Percentiles rank a stretch among this genome's conserved stretches.
These are phyloP conservation scores for Brasilioporus rufonigricans DNA, from an alignment of 768 basidiomycete species.

Conservation along the genomic window DNA sequence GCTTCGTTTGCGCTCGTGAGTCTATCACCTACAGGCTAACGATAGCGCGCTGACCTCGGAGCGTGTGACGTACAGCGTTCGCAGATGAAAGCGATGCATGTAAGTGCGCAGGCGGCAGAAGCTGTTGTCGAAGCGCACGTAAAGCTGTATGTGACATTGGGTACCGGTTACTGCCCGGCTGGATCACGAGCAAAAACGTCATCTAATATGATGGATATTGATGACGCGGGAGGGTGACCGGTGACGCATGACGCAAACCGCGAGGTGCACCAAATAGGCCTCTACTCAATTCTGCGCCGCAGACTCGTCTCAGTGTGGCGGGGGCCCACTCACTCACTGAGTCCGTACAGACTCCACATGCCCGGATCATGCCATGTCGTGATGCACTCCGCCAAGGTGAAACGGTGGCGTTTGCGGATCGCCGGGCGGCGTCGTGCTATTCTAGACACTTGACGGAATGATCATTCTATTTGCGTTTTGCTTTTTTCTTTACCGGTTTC, in stretches of 20 bases:
- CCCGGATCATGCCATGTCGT: constrained; percentile 10
- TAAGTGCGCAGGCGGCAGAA: constrained; percentile 29
- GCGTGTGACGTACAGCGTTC: constrained; percentile 20
- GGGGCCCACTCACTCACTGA: not conserved
- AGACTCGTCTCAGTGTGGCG: constrained; percentile 1
- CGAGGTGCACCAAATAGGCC: not conserved
- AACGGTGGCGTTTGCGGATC: constrained; percentile 1
- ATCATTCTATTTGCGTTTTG: not conserved
- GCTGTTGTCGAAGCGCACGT: constrained; percentile 36
- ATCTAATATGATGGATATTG: not conserved
- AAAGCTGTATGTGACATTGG: constrained; percentile 32
- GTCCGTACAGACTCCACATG: not conserved
- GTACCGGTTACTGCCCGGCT: not conserved
- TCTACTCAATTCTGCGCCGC: not conserved
- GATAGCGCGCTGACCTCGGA: not conserved
- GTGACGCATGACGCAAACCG: constrained; percentile 4
- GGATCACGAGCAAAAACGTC: not conserved
- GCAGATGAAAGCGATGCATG: constrained; percentile 26
- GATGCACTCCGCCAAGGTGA: not conserved
- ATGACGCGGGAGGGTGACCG: constrained; percentile 7
- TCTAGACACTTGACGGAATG: not conserved
- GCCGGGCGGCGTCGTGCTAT: constrained; percentile 2
- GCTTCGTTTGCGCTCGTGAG: constrained; percentile 41
- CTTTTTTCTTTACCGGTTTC: not conserved
- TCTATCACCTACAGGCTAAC: not conserved